phyloP scores from a whole-genome alignment of 805 yeast genomes.

The Torulaspora quercuum region DNA sequence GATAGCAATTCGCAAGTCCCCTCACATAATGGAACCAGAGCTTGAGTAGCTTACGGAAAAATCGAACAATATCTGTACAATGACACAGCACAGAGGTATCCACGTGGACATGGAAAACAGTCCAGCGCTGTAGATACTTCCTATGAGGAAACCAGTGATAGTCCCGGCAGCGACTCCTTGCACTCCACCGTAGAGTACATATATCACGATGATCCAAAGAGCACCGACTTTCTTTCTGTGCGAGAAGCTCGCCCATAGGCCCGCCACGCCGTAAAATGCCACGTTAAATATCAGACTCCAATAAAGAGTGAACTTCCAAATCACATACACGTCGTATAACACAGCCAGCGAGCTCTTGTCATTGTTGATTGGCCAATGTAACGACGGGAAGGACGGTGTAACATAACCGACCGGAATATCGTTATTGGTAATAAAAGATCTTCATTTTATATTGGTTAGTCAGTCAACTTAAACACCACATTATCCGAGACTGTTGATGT shows the following conservation, averaged over 20 bases:
- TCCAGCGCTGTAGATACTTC: slow-evolving; percentile 76
- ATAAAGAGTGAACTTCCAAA: slow-evolving; percentile 76
- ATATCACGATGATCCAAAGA: slow-evolving; percentile 44
- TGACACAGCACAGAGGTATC: slow-evolving; percentile 85
- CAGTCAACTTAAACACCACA: no score
- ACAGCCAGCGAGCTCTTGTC: slow-evolving; percentile 44
- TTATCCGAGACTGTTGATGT: no score
- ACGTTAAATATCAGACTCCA: slow-evolving; percentile 76
- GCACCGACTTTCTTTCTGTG: slow-evolving; percentile 43
- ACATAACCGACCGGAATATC: slow-evolving; percentile 78
- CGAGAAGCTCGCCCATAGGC: slow-evolving; percentile 53
- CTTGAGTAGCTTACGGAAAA: slow-evolving; percentile 46
- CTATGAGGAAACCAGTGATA: slow-evolving; percentile 67
- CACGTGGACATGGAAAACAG: slow-evolving; percentile 87
- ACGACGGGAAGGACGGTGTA: slow-evolving; percentile 76
- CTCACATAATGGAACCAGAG: slow-evolving; percentile 23
- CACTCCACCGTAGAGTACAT: slow-evolving; percentile 51
- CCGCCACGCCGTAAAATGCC: slow-evolving; percentile 62
- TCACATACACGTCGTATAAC: slow-evolving; percentile 65
- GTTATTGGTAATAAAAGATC: slow-evolving; percentile 43
- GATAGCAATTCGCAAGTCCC: no score
- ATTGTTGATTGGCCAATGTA: slow-evolving; percentile 62
- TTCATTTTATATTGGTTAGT: slow-evolving; percentile 12
- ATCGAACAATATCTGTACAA: slow-evolving; percentile 63
- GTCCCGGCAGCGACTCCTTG: slow-evolving; percentile 75